A percentile compares a stretch with the other conserved stretches of the same genome.
Conservation (phyloP, 768 basidiomycete species). For the Lactarius psammicola region DNA sequence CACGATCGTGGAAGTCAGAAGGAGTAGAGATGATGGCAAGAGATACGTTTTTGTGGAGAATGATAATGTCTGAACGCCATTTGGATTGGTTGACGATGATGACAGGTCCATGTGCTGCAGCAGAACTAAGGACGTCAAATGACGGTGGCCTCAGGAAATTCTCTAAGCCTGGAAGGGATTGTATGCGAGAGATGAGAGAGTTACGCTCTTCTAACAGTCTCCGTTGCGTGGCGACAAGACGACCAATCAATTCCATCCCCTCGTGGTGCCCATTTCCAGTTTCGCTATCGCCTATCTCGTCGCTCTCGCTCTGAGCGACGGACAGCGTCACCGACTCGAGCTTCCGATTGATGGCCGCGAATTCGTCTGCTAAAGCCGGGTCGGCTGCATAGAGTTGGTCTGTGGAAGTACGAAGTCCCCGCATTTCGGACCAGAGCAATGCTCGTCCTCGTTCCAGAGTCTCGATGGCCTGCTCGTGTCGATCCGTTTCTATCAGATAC, state of each 20-base stretch:
- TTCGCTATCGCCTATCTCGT: background rate
- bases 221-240: background rate
- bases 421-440: constrained; percentile 6
- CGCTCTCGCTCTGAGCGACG: background rate
- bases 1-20: no score
- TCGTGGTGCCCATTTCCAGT: background rate
- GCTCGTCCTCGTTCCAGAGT: constrained; percentile 1
- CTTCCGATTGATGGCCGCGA: background rate
- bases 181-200: background rate
- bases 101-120: background rate
- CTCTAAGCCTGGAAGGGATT: background rate
- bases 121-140: background rate
- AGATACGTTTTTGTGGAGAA: background rate
- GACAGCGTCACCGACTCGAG: background rate
- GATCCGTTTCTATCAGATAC: background rate
- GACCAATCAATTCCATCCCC: background rate
- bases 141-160: background rate
- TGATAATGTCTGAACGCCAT: background rate
- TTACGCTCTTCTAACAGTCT: background rate
- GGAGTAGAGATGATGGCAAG: background rate
- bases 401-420: background rate
- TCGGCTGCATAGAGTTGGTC: background rate
- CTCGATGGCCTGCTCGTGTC: background rate
- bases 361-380: background rate
- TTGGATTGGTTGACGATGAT: background rate